phyloP scores from a whole-genome alignment of 1,139 yeast genomes.

The Blastobotrys niveus region DNA sequence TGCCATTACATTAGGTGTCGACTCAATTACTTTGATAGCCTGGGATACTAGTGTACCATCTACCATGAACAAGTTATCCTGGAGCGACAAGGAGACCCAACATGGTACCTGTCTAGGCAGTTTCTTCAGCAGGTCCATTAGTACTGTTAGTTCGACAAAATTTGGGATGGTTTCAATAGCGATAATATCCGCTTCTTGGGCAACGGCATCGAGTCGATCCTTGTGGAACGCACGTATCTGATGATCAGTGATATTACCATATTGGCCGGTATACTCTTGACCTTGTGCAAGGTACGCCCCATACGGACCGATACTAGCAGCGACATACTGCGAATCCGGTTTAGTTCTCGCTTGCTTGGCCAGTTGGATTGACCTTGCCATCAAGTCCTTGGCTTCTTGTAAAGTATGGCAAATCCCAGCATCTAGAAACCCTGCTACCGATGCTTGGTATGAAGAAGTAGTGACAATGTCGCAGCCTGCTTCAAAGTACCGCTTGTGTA shows the following conservation, averaged over 20 bases:
- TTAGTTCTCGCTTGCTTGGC: constrained; percentile 30
- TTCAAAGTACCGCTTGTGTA: constrained; percentile 47
- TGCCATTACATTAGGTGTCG: constrained; percentile 26
- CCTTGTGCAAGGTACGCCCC: constrained; percentile 64
- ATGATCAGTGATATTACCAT: constrained; percentile 33
- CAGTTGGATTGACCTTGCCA: constrained; percentile 31
- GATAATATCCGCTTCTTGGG: constrained; percentile 46
- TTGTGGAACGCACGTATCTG: constrained; percentile 45
- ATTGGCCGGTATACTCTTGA: constrained; percentile 62
- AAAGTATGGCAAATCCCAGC: constrained; percentile 24
- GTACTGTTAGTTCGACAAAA: constrained; percentile 42
- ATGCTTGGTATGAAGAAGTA: constrained; percentile 61
- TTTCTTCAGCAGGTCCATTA: constrained; percentile 28
- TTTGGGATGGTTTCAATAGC: constrained; percentile 65
- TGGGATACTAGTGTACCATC: constrained; percentile 37
- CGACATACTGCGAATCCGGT: constrained; percentile 33
- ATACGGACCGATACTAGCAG: constrained; percentile 68
- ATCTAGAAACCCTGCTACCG: constrained; percentile 37
- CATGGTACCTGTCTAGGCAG: too few relatives aligned
- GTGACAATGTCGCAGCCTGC: constrained; percentile 54
- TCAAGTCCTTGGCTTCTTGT: constrained; percentile 29
- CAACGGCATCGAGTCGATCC: constrained; percentile 43
- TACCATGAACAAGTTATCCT: constrained; percentile 34
- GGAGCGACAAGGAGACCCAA: constrained; percentile 39
- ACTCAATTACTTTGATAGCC: constrained; percentile 19